phyloP scores from a whole-genome alignment of 192 early-diverging fungal species.

The Obelidium mucronatum region DNA sequence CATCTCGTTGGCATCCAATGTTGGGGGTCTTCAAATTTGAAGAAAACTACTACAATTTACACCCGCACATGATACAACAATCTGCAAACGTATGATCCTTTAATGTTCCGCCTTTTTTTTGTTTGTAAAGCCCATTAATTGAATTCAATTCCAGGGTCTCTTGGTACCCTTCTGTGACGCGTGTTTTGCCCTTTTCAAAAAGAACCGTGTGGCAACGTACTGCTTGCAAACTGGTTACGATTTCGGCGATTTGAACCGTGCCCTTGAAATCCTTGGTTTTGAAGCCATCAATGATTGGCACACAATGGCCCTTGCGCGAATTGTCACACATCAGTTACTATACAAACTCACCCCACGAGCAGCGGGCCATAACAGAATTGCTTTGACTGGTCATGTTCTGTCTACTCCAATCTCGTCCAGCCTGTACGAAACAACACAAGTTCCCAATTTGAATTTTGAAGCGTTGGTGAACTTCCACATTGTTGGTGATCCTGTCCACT shows the following conservation, averaged over 20 bases:
- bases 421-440: not conserved
- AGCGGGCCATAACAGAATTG: not conserved
- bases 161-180: not conserved
- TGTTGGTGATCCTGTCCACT: not conserved
- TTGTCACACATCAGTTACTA: not conserved
- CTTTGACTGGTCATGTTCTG: not conserved
- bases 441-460: not conserved
- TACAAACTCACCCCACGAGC: not conserved
- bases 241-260: not conserved
- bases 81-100: not conserved
- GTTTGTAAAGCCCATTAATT: not conserved
- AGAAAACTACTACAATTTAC: not conserved
- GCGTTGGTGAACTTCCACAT: not conserved
- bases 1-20: not conserved
- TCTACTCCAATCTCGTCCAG: not conserved
- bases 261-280: not conserved
- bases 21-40: not conserved
- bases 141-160: not conserved
- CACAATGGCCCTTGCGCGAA: not conserved
- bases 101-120: too few species aligned
- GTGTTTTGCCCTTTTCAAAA: not conserved
- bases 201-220: not conserved
- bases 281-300: not conserved
- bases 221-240: not conserved
- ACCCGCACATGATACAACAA: not conserved